Percentiles rank a stretch among this genome's conserved stretches.
These are phyloP conservation scores for Hymenoscyphus infarciens DNA, from an alignment of 2,329 filamentous ascomycete species.

Conservation along the genomic window DNA sequence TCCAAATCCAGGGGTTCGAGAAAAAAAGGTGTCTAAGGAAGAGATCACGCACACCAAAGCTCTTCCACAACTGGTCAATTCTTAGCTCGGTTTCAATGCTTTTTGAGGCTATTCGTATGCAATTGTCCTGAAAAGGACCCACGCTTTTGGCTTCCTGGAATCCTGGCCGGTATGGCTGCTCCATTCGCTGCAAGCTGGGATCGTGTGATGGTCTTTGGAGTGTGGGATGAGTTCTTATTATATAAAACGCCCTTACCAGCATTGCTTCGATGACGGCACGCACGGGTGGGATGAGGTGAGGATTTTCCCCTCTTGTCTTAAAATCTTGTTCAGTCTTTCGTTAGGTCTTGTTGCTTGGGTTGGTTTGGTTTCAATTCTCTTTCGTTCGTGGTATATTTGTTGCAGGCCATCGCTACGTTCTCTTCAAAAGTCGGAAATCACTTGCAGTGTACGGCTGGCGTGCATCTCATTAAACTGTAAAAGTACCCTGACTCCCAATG, in stretches of 20 bases:
- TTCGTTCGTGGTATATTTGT: background rate
- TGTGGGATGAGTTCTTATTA: conserved; percentile 11
- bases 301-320: too few relatives aligned
- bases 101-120: too few relatives aligned
- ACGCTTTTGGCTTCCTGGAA: background rate
- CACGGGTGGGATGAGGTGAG: too few relatives aligned
- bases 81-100: too few relatives aligned
- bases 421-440: background rate
- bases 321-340: background rate
- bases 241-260: conserved; percentile 6
- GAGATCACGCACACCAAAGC: too few relatives aligned
- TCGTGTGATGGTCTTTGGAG: background rate
- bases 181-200: background rate
- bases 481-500: background rate
- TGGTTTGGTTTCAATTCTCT: conserved; percentile 1
- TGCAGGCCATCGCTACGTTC: background rate
- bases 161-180: background rate
- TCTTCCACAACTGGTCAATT: too few relatives aligned
- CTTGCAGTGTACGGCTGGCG: background rate
- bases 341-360: background rate
- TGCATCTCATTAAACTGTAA: background rate
- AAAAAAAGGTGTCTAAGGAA: too few relatives aligned
- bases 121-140: background rate
- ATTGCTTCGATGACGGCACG: too few relatives aligned
- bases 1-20: too few relatives aligned